Evolutionary conservation across 345 rosid species (phyloP).

Genomic region (Bruguiera gymnorhiza): DNA sequence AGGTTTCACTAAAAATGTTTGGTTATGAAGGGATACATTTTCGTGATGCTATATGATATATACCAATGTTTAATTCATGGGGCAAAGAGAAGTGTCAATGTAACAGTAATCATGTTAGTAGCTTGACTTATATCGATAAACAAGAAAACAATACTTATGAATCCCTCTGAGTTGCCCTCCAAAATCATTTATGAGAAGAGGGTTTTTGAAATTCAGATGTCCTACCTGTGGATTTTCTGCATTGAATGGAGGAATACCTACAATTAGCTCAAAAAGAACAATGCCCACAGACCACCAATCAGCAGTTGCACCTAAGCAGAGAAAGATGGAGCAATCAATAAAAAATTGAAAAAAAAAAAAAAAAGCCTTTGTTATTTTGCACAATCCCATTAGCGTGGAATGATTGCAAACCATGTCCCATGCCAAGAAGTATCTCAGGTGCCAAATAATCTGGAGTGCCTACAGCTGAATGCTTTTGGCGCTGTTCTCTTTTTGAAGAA

Average conservation of each 20-base stretch:
- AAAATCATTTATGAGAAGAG: neutral
- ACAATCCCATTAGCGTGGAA: constrained; percentile 2
- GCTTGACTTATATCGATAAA: neutral
- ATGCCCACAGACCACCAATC: constrained; percentile 99
- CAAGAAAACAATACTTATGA: neutral
- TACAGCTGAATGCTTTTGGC: constrained; percentile 70
- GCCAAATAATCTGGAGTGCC: constrained; percentile 99
- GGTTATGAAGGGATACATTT: too few relatives aligned
- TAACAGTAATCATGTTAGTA: neutral
- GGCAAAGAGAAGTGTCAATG: neutral
- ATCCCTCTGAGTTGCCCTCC: neutral
- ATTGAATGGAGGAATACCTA: constrained; percentile 93
- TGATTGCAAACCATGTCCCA: constrained; percentile 76
- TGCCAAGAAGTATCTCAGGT: constrained; percentile 98
- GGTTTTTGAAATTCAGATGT: neutral
- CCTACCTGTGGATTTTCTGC: constrained; percentile 88
- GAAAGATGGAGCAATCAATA: constrained; percentile 17
- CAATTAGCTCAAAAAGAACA: constrained; percentile 87
- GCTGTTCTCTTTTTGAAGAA: constrained; percentile 50
- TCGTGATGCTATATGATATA: too few relatives aligned
- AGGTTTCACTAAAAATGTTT: too few relatives aligned
- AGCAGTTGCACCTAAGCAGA: constrained; percentile 73
- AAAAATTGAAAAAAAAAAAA: neutral
- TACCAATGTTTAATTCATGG: neutral
- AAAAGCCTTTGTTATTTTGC: neutral